phyloP scores from a whole-genome alignment of 2,329 filamentous ascomycete species.

The Penicillium sp. region DNA sequence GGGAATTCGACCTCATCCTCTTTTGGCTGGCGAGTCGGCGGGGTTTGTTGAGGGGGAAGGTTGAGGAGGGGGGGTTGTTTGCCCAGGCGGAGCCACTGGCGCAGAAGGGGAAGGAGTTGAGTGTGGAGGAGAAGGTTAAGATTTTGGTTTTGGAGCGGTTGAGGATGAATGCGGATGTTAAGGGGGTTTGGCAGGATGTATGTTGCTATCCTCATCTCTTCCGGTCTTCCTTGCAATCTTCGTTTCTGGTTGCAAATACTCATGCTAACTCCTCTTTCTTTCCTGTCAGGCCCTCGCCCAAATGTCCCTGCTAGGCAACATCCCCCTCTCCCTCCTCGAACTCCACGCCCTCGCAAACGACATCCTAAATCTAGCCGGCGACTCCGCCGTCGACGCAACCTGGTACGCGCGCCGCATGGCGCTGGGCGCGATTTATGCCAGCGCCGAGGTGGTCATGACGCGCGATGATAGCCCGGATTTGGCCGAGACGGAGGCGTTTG shows the following conservation, averaged over 20 bases:
- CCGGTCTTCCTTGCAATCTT: neutral
- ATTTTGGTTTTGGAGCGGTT: conserved; percentile 75
- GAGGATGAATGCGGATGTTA: conserved; percentile 70
- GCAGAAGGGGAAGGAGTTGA: conserved; percentile 33
- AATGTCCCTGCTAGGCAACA: conserved; percentile 82
- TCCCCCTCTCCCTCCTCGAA: conserved; percentile 75
- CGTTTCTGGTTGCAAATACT: too few relatives aligned
- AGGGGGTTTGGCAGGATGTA: conserved; percentile 85
- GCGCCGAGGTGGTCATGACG: conserved; percentile 90
- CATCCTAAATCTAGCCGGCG: conserved; percentile 84
- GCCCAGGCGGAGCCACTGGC: conserved; percentile 11
- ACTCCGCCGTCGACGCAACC: conserved; percentile 75
- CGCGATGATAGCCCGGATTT: conserved; percentile 77
- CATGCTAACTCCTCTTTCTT: neutral
- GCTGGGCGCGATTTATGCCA: conserved; percentile 69
- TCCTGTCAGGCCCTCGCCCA: conserved; percentile 74
- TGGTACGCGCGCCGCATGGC: conserved; percentile 81
- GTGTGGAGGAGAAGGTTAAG: conserved; percentile 67
- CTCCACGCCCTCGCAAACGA: conserved; percentile 84
- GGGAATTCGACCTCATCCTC: conserved; percentile 75
- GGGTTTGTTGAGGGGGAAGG: conserved; percentile 39
- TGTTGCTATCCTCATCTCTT: conserved; percentile 29
- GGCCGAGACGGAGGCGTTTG: conserved; percentile 74
- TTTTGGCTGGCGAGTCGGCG: conserved; percentile 48
- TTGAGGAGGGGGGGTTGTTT: conserved; percentile 35